These are phyloP conservation scores for Erysiphe pulchra DNA, from an alignment of 2,329 filamentous ascomycete species.

Conservation along the genomic window DNA sequence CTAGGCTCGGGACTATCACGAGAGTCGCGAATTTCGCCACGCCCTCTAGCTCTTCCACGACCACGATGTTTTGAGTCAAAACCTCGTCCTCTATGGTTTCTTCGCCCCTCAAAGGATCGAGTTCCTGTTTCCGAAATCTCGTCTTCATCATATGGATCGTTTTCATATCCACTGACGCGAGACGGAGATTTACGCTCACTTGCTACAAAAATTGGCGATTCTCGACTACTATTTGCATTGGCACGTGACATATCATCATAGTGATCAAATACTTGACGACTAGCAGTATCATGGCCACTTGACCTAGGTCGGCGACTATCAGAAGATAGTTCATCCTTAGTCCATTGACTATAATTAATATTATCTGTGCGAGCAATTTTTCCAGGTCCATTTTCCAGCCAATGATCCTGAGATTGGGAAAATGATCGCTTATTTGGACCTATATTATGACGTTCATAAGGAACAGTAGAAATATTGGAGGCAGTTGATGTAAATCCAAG, in stretches of 20 bases:
- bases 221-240: not conserved
- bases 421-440: constrained; percentile 11
- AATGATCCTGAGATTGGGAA: constrained; percentile 7
- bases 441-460: constrained; percentile 3
- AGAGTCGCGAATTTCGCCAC: constrained; percentile 3
- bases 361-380: constrained; percentile 10
- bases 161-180: constrained; percentile 6
- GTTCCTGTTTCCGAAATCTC: constrained; percentile 2
- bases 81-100: constrained; percentile 8
- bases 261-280: constrained; percentile 4
- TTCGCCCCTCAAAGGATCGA: constrained; percentile 5
- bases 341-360: constrained; percentile 2
- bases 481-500: constrained; percentile 1
- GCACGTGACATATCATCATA: constrained; percentile 5
- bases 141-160: constrained; percentile 5
- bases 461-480: constrained; percentile 1
- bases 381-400: constrained; percentile 2
- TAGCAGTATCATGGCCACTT: constrained; percentile 4
- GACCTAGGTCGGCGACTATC: constrained; percentile 7
- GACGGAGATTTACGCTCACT: constrained; percentile 7
- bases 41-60: constrained; percentile 8
- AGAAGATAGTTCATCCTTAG: constrained; percentile 5
- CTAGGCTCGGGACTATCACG: not conserved
- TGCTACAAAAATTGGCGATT: constrained; percentile 1
- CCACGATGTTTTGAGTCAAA: constrained; percentile 12